These are phyloP conservation scores for Pythium brachiatum DNA, from an alignment of 352 stramenopile genomes.

Conservation along the genomic window DNA sequence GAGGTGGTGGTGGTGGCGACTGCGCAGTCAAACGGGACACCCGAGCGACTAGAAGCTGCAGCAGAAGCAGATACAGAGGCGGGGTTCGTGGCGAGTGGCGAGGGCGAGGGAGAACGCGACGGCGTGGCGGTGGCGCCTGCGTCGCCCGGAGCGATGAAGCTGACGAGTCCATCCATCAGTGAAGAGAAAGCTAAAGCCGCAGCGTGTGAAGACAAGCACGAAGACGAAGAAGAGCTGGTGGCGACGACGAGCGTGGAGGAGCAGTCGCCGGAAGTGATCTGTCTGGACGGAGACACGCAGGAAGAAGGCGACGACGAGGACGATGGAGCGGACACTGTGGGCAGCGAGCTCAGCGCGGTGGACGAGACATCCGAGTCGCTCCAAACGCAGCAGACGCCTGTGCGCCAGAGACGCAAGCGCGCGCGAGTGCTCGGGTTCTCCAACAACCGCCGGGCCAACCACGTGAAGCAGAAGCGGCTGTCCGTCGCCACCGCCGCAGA, in stretches of 20 bases:
- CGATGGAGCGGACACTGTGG: not conserved
- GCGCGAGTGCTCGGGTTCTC: conserved; percentile 12
- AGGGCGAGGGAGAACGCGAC: conserved; percentile 6
- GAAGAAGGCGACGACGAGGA: conserved; percentile 9
- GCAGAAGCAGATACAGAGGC: not conserved
- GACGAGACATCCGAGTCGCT: not conserved
- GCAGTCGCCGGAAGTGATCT: conserved; percentile 22
- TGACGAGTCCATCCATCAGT: not conserved
- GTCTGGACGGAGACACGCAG: conserved; percentile 16
- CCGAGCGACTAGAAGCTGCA: not conserved
- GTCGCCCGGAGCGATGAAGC: not conserved
- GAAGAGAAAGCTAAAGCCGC: not conserved
- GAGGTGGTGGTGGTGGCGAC: not conserved
- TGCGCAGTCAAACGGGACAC: not conserved
- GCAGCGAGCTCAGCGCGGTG: conserved; percentile 6
- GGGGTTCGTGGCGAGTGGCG: not conserved
- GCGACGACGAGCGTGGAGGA: conserved; percentile 17
- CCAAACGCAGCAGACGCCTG: not conserved
- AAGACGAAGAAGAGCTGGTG: conserved; percentile 7
- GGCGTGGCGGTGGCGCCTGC: conserved; percentile 6
- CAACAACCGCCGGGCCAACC: not conserved
- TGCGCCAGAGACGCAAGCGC: conserved; percentile 11
- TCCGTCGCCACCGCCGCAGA: not conserved
- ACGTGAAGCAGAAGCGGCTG: conserved; percentile 13
- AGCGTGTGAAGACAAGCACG: not conserved